phyloP scores from a whole-genome alignment of 371 early-diverging fungal species.

The Mucor mucedo region DNA sequence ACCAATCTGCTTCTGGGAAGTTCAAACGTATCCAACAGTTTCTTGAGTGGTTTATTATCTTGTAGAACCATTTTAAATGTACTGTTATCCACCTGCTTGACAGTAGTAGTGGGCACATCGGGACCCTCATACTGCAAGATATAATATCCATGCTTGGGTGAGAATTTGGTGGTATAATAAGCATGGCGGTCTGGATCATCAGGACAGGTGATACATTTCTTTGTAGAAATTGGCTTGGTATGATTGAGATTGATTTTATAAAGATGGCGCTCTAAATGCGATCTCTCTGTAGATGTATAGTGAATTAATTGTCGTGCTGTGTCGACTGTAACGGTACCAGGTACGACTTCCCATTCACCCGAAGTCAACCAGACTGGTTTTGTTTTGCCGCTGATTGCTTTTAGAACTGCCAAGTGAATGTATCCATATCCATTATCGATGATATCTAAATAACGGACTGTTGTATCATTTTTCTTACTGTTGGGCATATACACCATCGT shows the following conservation, averaged over 20 bases:
- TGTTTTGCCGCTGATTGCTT: conserved; percentile 39
- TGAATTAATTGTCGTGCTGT: conserved; percentile 56
- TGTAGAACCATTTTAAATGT: conserved; percentile 59
- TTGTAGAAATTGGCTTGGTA: conserved; percentile 25
- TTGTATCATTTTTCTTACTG: conserved; percentile 23
- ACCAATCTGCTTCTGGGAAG: conserved; percentile 64
- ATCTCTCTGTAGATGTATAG: conserved; percentile 71
- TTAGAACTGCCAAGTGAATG: conserved; percentile 81
- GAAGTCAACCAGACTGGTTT: conserved; percentile 72
- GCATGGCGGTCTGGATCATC: conserved; percentile 51
- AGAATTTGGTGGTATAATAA: conserved; percentile 73
- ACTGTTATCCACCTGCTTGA: conserved; percentile 54
- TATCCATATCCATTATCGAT: conserved; percentile 74
- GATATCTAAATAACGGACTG: conserved; percentile 76
- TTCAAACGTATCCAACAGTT: conserved; percentile 45
- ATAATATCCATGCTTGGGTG: conserved; percentile 74
- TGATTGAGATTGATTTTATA: conserved; percentile 46
- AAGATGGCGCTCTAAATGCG: conserved; percentile 76
- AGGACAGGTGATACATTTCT: conserved; percentile 38
- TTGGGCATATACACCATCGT: conserved; percentile 47
- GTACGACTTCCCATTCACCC: conserved; percentile 85
- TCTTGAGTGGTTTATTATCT: conserved; percentile 55
- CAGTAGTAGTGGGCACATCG: conserved; percentile 77
- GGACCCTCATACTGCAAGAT: conserved; percentile 82
- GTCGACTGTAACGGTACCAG: conserved; percentile 63